A percentile compares a stretch with the other conserved stretches of the same genome.
These are phyloP conservation scores for Geosiphon pyriformis DNA, from an alignment of 192 early-diverging fungal species.

Conservation along the genomic window DNA sequence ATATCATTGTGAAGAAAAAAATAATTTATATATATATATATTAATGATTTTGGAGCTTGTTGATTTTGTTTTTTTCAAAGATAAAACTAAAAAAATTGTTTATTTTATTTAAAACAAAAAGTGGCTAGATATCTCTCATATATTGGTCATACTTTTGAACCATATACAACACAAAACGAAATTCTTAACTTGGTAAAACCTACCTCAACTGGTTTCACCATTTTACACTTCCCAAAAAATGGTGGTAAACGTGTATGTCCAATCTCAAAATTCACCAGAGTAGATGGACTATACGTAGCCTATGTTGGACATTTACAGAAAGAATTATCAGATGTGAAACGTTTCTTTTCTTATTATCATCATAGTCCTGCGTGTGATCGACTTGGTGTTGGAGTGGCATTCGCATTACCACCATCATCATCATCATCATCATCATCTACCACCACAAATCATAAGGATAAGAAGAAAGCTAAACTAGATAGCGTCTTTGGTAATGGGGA, in stretches of 20 bases:
- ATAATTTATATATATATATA: too few species aligned
- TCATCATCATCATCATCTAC: too few species aligned
- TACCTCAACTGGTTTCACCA: neutral
- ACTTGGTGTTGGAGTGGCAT: neutral
- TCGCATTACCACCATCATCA: neutral
- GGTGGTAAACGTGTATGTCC: neutral
- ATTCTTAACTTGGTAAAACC: neutral
- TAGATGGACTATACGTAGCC: conserved; percentile 1
- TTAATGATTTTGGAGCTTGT: too few species aligned
- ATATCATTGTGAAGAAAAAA: neutral
- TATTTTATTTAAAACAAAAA: neutral
- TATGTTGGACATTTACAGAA: conserved; percentile 1
- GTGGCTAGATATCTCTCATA: conserved; percentile 14
- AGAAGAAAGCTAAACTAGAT: neutral
- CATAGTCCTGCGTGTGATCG: neutral
- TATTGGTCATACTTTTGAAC: conserved; percentile 3
- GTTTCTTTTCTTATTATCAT: neutral
- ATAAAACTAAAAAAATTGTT: neutral
- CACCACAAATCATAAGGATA: too few species aligned
- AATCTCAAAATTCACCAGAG: neutral
- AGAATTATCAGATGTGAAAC: conserved; percentile 6
- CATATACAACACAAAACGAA: conserved; percentile 16
- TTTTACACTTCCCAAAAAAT: conserved; percentile 2
- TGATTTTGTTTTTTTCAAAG: too few species aligned
- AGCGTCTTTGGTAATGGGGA: too few species aligned